These are phyloP conservation scores for Clonostachys solani DNA, from an alignment of 2,329 filamentous ascomycete genomes.

Conservation along the genomic window DNA sequence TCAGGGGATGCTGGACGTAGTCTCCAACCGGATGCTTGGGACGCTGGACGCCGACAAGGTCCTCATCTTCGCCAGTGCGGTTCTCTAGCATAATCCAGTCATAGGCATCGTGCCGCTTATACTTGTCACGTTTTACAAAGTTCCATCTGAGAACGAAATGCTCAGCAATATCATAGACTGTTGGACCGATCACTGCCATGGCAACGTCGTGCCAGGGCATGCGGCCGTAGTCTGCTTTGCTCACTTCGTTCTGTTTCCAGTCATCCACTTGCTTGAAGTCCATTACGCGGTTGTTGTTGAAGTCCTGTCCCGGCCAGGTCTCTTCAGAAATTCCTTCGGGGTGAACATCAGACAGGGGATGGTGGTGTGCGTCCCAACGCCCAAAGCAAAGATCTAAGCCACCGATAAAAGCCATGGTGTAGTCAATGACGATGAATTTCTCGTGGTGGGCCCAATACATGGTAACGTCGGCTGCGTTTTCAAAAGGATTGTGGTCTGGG, in stretches of 20 bases:
- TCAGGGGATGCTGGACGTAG: slow-evolving; percentile 77
- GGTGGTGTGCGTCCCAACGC: slow-evolving; percentile 85
- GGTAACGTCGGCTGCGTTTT: slow-evolving; percentile 93
- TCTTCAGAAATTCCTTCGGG: slow-evolving; percentile 78
- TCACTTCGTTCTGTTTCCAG: slow-evolving; percentile 91
- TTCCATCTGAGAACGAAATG: slow-evolving; percentile 97
- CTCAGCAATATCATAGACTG: slow-evolving; percentile 90
- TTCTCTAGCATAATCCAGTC: slow-evolving; percentile 83
- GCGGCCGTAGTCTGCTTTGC: slow-evolving; percentile 84
- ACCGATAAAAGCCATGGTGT: slow-evolving; percentile 85
- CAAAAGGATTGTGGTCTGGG: slow-evolving; percentile 91
- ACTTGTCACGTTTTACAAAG: slow-evolving; percentile 95
- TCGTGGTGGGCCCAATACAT: slow-evolving; percentile 99
- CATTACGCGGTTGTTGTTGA: slow-evolving; percentile 96
- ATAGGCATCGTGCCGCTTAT: slow-evolving; percentile 80
- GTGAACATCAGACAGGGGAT: slow-evolving; percentile 82
- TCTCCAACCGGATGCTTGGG: slow-evolving; percentile 86
- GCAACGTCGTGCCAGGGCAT: slow-evolving; percentile 99
- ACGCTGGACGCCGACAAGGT: slow-evolving; percentile 81
- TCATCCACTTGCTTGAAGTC: slow-evolving; percentile 89
- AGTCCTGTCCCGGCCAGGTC: slow-evolving; percentile 93
- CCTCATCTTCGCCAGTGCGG: slow-evolving; percentile 72
- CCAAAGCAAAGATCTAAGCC: slow-evolving; percentile 95
- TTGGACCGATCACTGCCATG: slow-evolving; percentile 86
- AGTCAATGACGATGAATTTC: slow-evolving; percentile 95